Conservation (phyloP, 148 eudicot species). For the Vaccinium corymbosum region DNA sequence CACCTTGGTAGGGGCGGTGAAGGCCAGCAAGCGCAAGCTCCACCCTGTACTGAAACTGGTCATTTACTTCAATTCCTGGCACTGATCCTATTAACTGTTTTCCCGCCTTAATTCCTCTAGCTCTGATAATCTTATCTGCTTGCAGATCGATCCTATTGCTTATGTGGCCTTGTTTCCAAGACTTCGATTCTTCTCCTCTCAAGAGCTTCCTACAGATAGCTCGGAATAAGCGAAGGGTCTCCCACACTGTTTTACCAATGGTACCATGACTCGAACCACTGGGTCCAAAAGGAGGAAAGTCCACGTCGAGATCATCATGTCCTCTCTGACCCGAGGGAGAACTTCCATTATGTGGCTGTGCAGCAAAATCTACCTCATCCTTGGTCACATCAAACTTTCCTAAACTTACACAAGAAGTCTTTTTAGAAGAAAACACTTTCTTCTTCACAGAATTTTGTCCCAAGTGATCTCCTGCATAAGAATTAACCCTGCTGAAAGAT, state of each 20-base stretch:
- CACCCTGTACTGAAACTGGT: conserved; percentile 70
- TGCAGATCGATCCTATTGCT: conserved; percentile 25
- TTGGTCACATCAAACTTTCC: conserved; percentile 9
- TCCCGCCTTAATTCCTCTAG: conserved; percentile 37
- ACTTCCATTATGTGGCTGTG: conserved; percentile 17
- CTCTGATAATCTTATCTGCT: conserved; percentile 35
- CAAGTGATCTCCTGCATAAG: background rate
- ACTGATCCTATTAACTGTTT: conserved; percentile 46
- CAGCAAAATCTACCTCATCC: conserved; percentile 27
- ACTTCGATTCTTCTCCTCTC: conserved; percentile 52
- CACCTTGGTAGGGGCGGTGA: conserved; percentile 67
- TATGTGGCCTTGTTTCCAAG: conserved; percentile 31
- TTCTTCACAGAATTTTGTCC: conserved; percentile 21
- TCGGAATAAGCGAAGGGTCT: conserved; percentile 58
- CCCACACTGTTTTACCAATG: conserved; percentile 59
- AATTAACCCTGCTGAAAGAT: conserved; percentile 16
- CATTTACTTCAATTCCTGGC: conserved; percentile 94
- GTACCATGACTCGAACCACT: conserved; percentile 36
- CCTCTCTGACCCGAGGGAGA: conserved; percentile 16
- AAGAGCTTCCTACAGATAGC: conserved; percentile 58
- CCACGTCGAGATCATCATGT: no score
- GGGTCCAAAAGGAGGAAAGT: conserved; percentile 44
- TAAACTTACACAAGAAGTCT: conserved; percentile 8
- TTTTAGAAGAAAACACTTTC: conserved; percentile 7
- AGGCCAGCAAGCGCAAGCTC: conserved; percentile 82